Evolutionary conservation across 2,329 filamentous ascomycete genomes (phyloP).

Genomic region (Epichloe brachyelytri): DNA sequence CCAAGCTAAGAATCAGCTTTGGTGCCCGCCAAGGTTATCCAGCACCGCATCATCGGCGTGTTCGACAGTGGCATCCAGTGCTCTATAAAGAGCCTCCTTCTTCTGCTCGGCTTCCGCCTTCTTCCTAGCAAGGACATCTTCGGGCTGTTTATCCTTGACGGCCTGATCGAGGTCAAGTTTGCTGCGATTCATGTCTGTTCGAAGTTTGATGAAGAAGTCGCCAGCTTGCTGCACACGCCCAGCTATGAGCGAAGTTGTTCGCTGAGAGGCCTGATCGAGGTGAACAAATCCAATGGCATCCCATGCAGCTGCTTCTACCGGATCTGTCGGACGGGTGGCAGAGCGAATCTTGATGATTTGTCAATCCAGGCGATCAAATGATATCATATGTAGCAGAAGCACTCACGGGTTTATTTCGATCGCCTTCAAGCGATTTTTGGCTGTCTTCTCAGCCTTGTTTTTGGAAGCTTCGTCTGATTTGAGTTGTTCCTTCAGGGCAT

Average conservation of each 20-base stretch:
- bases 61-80: constrained; percentile 39
- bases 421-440: constrained; percentile 30
- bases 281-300: constrained; percentile 38
- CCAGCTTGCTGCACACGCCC: constrained; percentile 37
- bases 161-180: constrained; percentile 32
- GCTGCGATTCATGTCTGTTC: constrained; percentile 32
- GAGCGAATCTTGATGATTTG: constrained; percentile 22
- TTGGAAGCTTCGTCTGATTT: constrained; percentile 32
- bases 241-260: constrained; percentile 28
- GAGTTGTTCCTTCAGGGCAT: constrained; percentile 33
- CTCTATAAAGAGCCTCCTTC: constrained; percentile 35
- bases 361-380: neutral
- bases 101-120: constrained; percentile 30
- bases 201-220: constrained; percentile 35
- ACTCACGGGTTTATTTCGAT: constrained; percentile 26
- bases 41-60: constrained; percentile 43
- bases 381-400: neutral
- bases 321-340: constrained; percentile 29
- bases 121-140: constrained; percentile 22
- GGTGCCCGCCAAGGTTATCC: constrained; percentile 44
- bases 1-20: constrained; percentile 40
- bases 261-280: constrained; percentile 27
- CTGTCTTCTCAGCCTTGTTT: constrained; percentile 33
- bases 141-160: constrained; percentile 27
- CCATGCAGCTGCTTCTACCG: constrained; percentile 37